A percentile compares a stretch with the other conserved stretches of the same genome.
phyloP scores from a whole-genome alignment of 805 yeast species.

The Naumovozyma castellii region DNA sequence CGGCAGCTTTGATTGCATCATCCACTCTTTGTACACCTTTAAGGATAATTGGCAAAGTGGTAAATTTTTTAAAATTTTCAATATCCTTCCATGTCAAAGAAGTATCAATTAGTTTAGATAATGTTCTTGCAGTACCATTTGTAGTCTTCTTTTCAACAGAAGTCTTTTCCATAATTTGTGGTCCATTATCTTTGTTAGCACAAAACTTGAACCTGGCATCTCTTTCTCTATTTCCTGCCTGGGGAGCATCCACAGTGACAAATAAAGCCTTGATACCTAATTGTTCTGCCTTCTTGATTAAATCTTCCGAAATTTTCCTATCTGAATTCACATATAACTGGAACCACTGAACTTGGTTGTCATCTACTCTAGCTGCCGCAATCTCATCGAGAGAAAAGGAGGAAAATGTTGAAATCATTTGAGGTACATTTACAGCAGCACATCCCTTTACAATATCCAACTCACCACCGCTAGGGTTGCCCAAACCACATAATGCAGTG shows the following conservation, averaged over 20 bases:
- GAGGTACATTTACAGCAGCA: conserved; percentile 41
- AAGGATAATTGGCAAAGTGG: conserved; percentile 56
- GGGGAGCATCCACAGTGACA: conserved; percentile 89
- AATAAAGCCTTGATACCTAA: conserved; percentile 74
- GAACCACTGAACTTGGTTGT: conserved; percentile 71
- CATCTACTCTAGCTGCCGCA: conserved; percentile 54
- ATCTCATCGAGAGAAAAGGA: conserved; percentile 83
- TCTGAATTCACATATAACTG: conserved; percentile 81
- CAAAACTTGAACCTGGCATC: conserved; percentile 59
- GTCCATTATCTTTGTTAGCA: conserved; percentile 23
- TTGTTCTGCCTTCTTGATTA: conserved; percentile 58
- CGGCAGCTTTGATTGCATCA: conserved; percentile 65
- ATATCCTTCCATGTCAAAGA: conserved; percentile 56
- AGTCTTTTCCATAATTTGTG: conserved; percentile 36
- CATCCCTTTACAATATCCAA: conserved; percentile 34
- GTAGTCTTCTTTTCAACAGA: conserved; percentile 37
- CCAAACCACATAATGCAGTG: conserved; percentile 38
- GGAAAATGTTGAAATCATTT: conserved; percentile 89
- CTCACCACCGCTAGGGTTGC: conserved; percentile 36
- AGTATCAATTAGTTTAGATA: conserved; percentile 72
- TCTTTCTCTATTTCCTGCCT: conserved; percentile 82
- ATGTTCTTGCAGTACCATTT: conserved; percentile 79
- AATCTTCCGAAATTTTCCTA: conserved; percentile 47
- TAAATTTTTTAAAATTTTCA: conserved; percentile 42
- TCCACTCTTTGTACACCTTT: conserved; percentile 78